Evolutionary conservation across 2,329 filamentous ascomycete genomes (phyloP).

Genomic region (Paracoccidioides brasiliensis): DNA sequence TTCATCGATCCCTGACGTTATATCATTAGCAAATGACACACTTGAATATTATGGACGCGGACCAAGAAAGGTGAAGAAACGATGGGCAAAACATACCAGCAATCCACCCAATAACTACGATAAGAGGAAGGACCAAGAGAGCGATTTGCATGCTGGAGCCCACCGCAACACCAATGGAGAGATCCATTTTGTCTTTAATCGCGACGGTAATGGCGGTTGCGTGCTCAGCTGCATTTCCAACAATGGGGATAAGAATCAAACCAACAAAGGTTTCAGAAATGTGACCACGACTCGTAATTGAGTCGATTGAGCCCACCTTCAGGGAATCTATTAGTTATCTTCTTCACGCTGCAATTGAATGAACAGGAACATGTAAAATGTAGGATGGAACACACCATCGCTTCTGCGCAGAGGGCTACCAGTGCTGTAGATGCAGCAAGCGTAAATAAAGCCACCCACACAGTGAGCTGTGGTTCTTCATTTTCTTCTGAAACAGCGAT

Average conservation of each 20-base stretch:
- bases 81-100: constrained; percentile 25
- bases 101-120: constrained; percentile 50
- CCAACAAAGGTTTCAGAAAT: constrained; percentile 51
- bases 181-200: constrained; percentile 55
- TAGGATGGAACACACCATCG: constrained; percentile 34
- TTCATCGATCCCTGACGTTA: constrained; percentile 32
- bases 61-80: background rate
- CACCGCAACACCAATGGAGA: constrained; percentile 54
- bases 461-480: constrained; percentile 56
- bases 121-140: constrained; percentile 46
- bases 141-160: constrained; percentile 54
- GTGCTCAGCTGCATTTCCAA: constrained; percentile 54
- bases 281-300: constrained; percentile 34
- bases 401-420: constrained; percentile 64
- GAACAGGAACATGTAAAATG: background rate
- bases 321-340: background rate
- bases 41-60: background rate
- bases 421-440: constrained; percentile 61
- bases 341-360: background rate
- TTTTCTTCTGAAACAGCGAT: constrained; percentile 53
- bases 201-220: constrained; percentile 50
- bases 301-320: constrained; percentile 42
- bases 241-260: constrained; percentile 51
- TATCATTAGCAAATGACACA: background rate
- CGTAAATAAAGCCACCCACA: constrained; percentile 58